Evolutionary conservation across 169 alveolate species (phyloP), one percentile per base, ranked within the genome.

Genomic region (Plasmodium vivax): DNA sequence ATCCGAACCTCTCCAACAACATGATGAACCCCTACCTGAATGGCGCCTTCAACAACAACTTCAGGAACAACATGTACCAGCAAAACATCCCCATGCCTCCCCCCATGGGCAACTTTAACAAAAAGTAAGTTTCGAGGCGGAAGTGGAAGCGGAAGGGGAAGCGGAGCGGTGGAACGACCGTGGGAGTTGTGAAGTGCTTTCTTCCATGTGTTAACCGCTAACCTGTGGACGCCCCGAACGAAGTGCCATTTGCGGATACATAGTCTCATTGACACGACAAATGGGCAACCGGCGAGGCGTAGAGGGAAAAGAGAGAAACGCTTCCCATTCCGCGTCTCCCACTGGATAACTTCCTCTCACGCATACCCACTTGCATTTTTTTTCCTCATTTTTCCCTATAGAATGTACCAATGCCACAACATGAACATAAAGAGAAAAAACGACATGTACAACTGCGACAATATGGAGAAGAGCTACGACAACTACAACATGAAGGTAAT

Each of bases 21-120:
- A 90, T 90, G 94, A 79, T 90, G 84, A 90, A 90, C 77, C 94
- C 94, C 27, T 90, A 90, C 51, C 73, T 90, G 2, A 90, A 90
- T 74, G 94, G 94, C 1, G 85, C 84, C 14, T 90, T 80, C 54
- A 79, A 51, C 27, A 81, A 62, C 47, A 90, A 90, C 62, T 80
- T 79, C 79, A 90, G 94, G 73, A 90, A 80, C 19, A 90, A 90
- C 58, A 90, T 90, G 75, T 90, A 90, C 36, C 92, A 79, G 19
- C 94, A 90, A 47, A 90, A 81, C 73, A 82, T 90, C 7, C 94
- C 94, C 62, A 14, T 90, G 27, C 80, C 94, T 8, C 91, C 94
- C 16, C 94, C 94, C 30, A 90, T 90, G 77, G 72, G 84, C 4
- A 51, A 23, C 34, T 90, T 56, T 23, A 90, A 90, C 51, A 90